Percentiles rank a stretch among this genome's conserved stretches.
These are phyloP conservation scores for Monosporozyma unispora DNA, from an alignment of 805 yeast species.

Conservation along the genomic window DNA sequence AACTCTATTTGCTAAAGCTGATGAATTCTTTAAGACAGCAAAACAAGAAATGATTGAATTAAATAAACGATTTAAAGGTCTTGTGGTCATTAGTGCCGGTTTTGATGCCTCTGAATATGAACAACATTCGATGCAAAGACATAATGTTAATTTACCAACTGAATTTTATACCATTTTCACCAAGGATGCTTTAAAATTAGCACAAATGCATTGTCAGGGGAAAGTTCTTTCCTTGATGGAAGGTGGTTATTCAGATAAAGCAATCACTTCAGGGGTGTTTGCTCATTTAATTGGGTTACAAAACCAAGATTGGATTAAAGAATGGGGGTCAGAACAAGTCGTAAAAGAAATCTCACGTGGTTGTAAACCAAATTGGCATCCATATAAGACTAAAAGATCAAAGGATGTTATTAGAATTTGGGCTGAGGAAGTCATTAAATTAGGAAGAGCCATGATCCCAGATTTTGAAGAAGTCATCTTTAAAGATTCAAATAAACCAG, in stretches of 20 bases:
- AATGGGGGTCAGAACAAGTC: constrained; percentile 56
- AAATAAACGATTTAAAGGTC: constrained; percentile 40
- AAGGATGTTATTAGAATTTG: constrained; percentile 45
- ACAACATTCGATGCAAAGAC: constrained; percentile 77
- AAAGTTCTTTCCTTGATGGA: constrained; percentile 62
- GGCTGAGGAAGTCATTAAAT: constrained; percentile 55
- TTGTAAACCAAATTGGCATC: constrained; percentile 57
- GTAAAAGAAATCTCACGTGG: constrained; percentile 61
- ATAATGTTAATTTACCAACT: constrained; percentile 73
- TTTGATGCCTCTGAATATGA: constrained; percentile 84
- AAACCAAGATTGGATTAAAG: constrained; percentile 45
- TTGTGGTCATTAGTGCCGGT: constrained; percentile 75
- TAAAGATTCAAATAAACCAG: constrained; percentile 4
- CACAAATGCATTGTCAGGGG: constrained; percentile 53
- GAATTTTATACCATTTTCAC: constrained; percentile 67
- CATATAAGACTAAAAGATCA: constrained; percentile 42
- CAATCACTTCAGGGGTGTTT: constrained; percentile 68
- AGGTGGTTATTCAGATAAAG: constrained; percentile 83
- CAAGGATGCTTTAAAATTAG: constrained; percentile 58
- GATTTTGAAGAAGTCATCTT: constrained; percentile 27
- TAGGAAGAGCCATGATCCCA: constrained; percentile 58
- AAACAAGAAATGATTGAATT: constrained; percentile 36
- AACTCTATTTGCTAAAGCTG: constrained; percentile 54
- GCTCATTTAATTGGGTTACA: constrained; percentile 70
- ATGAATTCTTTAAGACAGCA: constrained; percentile 47